Evolutionary conservation across 2,329 filamentous ascomycete species (phyloP).

Genomic region (Monosporascus sp.): DNA sequence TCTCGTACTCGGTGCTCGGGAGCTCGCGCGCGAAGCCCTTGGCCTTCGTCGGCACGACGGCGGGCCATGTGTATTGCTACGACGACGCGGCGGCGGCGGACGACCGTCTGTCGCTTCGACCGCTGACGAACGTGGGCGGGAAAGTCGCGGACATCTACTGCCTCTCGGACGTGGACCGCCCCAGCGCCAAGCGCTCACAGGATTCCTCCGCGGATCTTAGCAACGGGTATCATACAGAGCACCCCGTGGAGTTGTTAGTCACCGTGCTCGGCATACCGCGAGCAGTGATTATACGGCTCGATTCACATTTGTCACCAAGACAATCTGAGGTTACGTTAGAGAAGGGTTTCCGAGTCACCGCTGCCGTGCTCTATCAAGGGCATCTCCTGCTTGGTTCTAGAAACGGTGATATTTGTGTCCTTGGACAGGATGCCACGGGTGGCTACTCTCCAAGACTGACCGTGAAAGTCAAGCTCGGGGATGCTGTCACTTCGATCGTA

Average conservation of each 20-base stretch:
- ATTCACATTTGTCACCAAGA: conserved; percentile 23
- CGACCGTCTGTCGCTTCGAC: conserved; percentile 20
- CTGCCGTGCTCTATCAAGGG: conserved; percentile 35
- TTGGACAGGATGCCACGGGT: conserved; percentile 16
- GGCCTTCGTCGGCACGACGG: conserved; percentile 44
- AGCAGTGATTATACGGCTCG: conserved; percentile 38
- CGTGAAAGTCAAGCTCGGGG: conserved; percentile 37
- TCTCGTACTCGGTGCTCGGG: conserved; percentile 43
- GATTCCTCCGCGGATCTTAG: not conserved
- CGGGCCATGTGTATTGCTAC: conserved; percentile 44
- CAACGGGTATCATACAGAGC: not conserved
- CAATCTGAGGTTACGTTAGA: conserved; percentile 35
- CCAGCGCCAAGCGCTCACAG: not conserved
- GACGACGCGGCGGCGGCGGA: conserved; percentile 10
- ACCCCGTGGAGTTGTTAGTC: conserved; percentile 33
- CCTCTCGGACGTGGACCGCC: conserved; percentile 21
- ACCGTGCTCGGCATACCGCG: conserved; percentile 41
- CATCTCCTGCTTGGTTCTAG: conserved; percentile 51
- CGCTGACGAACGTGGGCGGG: conserved; percentile 35
- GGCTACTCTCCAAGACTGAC: conserved; percentile 27
- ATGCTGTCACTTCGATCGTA: conserved; percentile 66
- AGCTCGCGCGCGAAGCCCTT: conserved; percentile 29
- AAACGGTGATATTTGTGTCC: conserved; percentile 42
- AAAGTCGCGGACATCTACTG: conserved; percentile 49
- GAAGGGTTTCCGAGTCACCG: conserved; percentile 44